phyloP scores from a whole-genome alignment of 805 yeast species.

The Saturnispora besseyi region DNA sequence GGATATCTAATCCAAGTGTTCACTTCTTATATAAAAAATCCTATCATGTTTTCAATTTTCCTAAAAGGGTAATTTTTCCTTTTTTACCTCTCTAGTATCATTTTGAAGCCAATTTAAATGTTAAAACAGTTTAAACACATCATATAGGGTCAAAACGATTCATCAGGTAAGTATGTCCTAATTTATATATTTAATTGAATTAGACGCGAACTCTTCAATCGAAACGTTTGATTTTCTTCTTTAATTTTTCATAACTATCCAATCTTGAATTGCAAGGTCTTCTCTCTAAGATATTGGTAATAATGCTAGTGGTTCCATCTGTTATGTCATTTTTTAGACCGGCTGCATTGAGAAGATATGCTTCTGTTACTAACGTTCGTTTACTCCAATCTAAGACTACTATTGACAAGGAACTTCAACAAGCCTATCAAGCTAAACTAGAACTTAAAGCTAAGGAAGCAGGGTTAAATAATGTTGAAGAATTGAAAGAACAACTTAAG shows the following conservation, averaged over 20 bases:
- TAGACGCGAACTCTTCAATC: too few species aligned
- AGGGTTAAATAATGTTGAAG: slow-evolving; percentile 44
- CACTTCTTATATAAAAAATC: neutral
- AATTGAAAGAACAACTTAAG: slow-evolving; percentile 52
- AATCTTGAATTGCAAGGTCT: neutral
- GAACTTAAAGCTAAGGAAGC: slow-evolving; percentile 30
- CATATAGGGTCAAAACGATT: too few species aligned
- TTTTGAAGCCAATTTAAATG: neutral
- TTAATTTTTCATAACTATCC: too few species aligned
- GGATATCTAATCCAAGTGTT: neutral
- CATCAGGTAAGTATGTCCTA: too few species aligned
- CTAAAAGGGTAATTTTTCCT: slow-evolving; percentile 4
- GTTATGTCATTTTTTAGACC: neutral
- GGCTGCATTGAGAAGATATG: slow-evolving; percentile 11
- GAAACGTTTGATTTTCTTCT: too few species aligned
- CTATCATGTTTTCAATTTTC: slow-evolving; percentile 7
- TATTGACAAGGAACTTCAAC: slow-evolving; percentile 26
- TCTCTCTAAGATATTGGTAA: neutral
- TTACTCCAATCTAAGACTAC: slow-evolving; percentile 23
- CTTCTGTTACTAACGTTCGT: slow-evolving; percentile 22
- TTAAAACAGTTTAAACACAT: too few species aligned
- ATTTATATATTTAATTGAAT: too few species aligned
- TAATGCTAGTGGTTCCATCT: slow-evolving; percentile 1
- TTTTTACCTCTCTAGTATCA: neutral
- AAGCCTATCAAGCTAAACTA: slow-evolving; percentile 34